phyloP scores from a whole-genome alignment of 257 asterid species.

The Solanum gandarillasii region DNA sequence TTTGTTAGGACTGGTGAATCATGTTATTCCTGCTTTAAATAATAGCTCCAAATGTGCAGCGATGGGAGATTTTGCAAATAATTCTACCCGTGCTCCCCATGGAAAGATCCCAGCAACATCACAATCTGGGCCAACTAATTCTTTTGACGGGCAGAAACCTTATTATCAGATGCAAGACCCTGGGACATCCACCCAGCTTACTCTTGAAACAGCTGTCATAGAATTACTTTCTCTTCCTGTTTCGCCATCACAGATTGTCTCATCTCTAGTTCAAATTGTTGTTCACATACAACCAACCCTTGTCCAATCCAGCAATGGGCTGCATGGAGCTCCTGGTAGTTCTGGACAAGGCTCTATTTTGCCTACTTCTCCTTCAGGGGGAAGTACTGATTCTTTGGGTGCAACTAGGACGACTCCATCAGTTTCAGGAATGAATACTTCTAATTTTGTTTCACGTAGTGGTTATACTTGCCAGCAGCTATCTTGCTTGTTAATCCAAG shows the following conservation, averaged over 20 bases:
- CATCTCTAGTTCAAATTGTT: slow-evolving; percentile 88
- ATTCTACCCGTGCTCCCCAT: slow-evolving; percentile 35
- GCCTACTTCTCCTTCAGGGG: slow-evolving; percentile 99
- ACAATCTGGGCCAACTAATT: slow-evolving; percentile 43
- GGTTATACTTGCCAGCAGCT: slow-evolving; percentile 94
- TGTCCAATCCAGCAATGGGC: slow-evolving; percentile 79
- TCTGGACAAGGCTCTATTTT: slow-evolving; percentile 63
- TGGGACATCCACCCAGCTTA: slow-evolving; percentile 83
- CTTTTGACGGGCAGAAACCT: slow-evolving; percentile 71
- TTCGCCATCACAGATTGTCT: slow-evolving; percentile 64
- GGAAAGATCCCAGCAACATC: slow-evolving; percentile 48
- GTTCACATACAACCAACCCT: slow-evolving; percentile 93
- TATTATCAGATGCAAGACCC: slow-evolving; percentile 96
- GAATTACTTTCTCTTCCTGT: slow-evolving; percentile 89
- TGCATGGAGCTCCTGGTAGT: slow-evolving; percentile 36
- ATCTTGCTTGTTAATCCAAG: slow-evolving; percentile 93
- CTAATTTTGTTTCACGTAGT: slow-evolving; percentile 82
- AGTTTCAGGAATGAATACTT: slow-evolving; percentile 48
- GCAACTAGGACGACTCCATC: slow-evolving; percentile 54
- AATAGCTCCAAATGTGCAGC: slow-evolving; percentile 49
- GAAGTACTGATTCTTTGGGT: slow-evolving; percentile 85
- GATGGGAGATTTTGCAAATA: slow-evolving; percentile 39
- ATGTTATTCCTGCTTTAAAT: slow-evolving; percentile 79
- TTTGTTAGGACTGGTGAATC: slow-evolving; percentile 75
- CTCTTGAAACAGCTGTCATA: slow-evolving; percentile 93